phyloP scores from a whole-genome alignment of 2,329 filamentous ascomycete species.

The Coniochaeta pulveracea region DNA sequence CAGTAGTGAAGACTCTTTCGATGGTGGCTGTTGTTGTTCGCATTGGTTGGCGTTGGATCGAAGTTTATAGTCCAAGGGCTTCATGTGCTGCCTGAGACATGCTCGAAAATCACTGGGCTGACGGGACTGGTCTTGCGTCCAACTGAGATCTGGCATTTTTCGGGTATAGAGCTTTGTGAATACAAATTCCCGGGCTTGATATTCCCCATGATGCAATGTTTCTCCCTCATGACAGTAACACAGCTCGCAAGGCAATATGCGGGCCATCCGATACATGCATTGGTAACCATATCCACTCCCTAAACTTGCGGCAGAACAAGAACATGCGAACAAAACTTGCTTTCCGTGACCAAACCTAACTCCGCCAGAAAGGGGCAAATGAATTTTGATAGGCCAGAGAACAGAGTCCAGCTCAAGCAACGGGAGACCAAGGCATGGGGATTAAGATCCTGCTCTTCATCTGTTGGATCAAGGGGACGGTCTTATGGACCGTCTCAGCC shows the following conservation, averaged over 20 bases:
- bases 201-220: too few relatives aligned
- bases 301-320: background rate
- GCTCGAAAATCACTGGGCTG: too few relatives aligned
- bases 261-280: too few relatives aligned
- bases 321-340: constrained; percentile 1
- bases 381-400: background rate
- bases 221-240: too few relatives aligned
- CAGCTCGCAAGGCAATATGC: too few relatives aligned
- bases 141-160: too few relatives aligned
- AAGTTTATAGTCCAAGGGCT: constrained; percentile 9
- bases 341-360: background rate
- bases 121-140: too few relatives aligned
- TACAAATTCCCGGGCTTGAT: too few relatives aligned
- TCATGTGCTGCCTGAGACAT: too few relatives aligned
- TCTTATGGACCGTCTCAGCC: constrained; percentile 97
- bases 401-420: constrained; percentile 43
- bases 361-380: too few relatives aligned
- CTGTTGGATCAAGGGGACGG: constrained; percentile 86
- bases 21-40: constrained; percentile 8
- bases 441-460: constrained; percentile 95
- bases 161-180: too few relatives aligned
- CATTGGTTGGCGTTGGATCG: constrained; percentile 12
- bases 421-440: constrained; percentile 93
- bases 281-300: too few relatives aligned
- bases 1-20: background rate